Conservation (phyloP, 2,329 filamentous ascomycete genomes). For the Leptographium wingfieldii region DNA sequence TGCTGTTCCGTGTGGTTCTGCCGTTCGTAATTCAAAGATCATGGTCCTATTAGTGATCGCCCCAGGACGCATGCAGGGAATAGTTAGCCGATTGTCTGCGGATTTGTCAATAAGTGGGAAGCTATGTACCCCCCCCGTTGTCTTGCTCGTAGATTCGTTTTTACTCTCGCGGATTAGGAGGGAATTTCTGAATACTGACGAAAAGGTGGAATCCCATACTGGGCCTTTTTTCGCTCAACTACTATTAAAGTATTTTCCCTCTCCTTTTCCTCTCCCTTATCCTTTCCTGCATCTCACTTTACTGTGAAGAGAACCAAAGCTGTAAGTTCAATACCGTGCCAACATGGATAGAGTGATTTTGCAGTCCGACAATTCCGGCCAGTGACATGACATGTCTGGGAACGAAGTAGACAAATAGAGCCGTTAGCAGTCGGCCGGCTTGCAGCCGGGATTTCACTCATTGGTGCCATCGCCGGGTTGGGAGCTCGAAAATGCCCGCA, state of each 20-base stretch:
- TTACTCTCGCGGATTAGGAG: not conserved
- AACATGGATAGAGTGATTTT: not conserved
- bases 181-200: not conserved
- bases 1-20: not conserved
- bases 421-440: not conserved
- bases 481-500: not conserved
- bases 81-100: not conserved
- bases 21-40: not conserved
- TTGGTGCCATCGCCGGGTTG: not conserved
- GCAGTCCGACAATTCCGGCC: not conserved
- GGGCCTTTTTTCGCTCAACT: not conserved
- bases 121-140: not conserved
- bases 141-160: not conserved
- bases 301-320: not conserved
- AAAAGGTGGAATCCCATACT: not conserved
- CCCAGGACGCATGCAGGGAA: not conserved
- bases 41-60: not conserved
- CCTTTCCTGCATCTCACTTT: not conserved
- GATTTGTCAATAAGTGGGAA: not conserved
- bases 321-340: not conserved
- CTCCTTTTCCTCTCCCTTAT: not conserved
- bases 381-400: not conserved
- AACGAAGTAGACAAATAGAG: not conserved
- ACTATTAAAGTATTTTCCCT: not conserved
- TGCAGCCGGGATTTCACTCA: not conserved